phyloP scores from a whole-genome alignment of 345 rosid genomes.

The rapeseed (Brassica napus) region DNA sequence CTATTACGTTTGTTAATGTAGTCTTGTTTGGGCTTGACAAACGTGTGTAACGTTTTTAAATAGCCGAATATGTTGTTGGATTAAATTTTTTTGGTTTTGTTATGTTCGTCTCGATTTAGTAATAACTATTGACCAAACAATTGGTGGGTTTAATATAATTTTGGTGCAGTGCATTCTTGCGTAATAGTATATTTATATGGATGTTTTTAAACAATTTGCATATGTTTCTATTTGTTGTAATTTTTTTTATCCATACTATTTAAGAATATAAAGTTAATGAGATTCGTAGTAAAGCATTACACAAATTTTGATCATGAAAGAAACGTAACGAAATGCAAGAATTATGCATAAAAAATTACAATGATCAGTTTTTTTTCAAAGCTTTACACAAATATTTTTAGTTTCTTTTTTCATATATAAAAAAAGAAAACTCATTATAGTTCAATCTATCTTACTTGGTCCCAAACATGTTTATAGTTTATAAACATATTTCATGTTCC shows the following conservation, averaged over 20 bases:
- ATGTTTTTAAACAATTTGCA: too few relatives aligned
- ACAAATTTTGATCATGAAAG: neutral
- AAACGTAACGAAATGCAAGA: neutral
- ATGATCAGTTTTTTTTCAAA: neutral
- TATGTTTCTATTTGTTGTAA: too few relatives aligned
- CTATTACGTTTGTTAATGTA: neutral
- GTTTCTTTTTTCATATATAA: neutral
- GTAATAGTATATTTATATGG: too few relatives aligned
- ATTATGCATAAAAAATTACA: neutral
- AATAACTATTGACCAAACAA: too few relatives aligned
- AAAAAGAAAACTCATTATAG: neutral
- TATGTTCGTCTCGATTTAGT: too few relatives aligned
- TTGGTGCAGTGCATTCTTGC: too few relatives aligned
- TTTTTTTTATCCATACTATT: too few relatives aligned
- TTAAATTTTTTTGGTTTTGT: neutral
- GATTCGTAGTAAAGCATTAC: too few relatives aligned
- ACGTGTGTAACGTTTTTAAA: neutral
- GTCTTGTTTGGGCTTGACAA: neutral
- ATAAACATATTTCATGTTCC: conserved; percentile 17
- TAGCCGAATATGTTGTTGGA: neutral
- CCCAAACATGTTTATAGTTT: neutral
- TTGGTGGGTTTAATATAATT: too few relatives aligned
- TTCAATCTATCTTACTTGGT: neutral
- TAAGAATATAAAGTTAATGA: too few relatives aligned
- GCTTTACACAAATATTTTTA: neutral